phyloP scores from a whole-genome alignment of 495 filamentous ascomycete genomes.

The Xylona heveae region DNA sequence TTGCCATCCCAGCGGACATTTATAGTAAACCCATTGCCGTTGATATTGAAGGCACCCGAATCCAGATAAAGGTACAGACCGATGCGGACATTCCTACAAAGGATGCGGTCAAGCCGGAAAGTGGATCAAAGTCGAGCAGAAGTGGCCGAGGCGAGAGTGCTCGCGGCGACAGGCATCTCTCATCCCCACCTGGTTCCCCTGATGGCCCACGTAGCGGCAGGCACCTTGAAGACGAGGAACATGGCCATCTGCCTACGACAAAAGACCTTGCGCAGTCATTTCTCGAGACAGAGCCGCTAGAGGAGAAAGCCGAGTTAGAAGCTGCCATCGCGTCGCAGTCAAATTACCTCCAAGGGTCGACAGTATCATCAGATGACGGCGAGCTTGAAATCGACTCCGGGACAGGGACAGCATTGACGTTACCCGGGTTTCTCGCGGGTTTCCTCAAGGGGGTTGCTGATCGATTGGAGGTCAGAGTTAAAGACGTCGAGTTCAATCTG shows the following conservation, averaged over 20 bases:
- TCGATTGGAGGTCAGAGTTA: slow-evolving; percentile 49
- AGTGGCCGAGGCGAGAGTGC: too few species aligned
- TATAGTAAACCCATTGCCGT: slow-evolving; percentile 56
- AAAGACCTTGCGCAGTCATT: slow-evolving; percentile 75
- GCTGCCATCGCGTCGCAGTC: slow-evolving; percentile 49
- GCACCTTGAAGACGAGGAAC: slow-evolving; percentile 13
- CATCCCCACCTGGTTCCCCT: too few species aligned
- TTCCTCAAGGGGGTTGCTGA: slow-evolving; percentile 72
- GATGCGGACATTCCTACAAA: slow-evolving; percentile 1
- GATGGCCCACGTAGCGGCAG: slow-evolving; percentile 11
- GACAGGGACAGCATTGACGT: slow-evolving; percentile 44
- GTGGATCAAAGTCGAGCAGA: too few species aligned
- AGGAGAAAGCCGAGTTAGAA: slow-evolving; percentile 56
- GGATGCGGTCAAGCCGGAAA: too few species aligned
- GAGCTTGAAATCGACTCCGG: slow-evolving; percentile 47
- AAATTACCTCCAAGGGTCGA: slow-evolving; percentile 26
- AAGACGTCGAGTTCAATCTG: slow-evolving; percentile 29
- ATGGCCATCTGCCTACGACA: slow-evolving; percentile 45
- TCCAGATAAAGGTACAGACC: slow-evolving; percentile 1
- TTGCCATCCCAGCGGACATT: slow-evolving; percentile 66
- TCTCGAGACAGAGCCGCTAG: slow-evolving; percentile 53
- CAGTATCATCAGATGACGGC: slow-evolving; percentile 32
- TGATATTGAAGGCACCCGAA: slow-evolving; percentile 39
- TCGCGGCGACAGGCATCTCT: too few species aligned
- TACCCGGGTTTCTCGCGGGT: slow-evolving; percentile 63